A percentile compares a stretch with the other conserved stretches of the same genome.
Conservation (phyloP, 257 asterid species). For the Solanum virginianum region DNA sequence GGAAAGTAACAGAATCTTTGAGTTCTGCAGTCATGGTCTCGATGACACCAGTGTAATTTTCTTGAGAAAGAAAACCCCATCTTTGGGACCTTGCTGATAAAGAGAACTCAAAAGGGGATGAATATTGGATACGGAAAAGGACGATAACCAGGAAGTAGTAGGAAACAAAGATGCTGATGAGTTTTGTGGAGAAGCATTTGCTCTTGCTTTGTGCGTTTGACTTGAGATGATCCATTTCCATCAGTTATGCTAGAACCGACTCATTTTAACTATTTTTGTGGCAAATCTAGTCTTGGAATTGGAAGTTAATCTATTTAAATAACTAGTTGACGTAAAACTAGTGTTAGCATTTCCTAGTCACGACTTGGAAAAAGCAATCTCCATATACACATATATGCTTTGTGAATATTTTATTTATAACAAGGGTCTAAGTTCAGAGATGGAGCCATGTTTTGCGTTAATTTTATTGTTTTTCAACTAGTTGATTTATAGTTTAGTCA, state of each 20-base stretch:
- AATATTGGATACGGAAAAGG: not conserved
- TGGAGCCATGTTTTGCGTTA: not conserved
- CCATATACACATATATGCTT: not conserved
- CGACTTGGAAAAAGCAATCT: not conserved
- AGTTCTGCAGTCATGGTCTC: conserved; percentile 2
- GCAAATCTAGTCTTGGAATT: conserved; percentile 2
- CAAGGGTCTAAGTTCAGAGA: not conserved
- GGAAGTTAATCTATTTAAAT: not conserved
- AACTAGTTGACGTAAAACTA: not conserved
- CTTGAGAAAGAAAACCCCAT: not conserved
- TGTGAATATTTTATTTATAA: not conserved
- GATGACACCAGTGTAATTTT: not conserved
- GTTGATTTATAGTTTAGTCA: not conserved
- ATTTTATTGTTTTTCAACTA: not conserved
- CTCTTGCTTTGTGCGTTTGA: not conserved
- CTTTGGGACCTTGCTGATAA: not conserved
- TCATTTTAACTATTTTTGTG: not conserved
- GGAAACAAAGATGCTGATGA: not conserved
- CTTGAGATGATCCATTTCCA: not conserved
- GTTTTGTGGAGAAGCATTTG: not conserved
- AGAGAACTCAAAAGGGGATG: not conserved
- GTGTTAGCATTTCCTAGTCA: not conserved
- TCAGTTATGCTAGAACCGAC: not conserved
- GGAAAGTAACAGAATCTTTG: conserved; percentile 12
- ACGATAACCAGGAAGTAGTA: not conserved